Percentiles rank a stretch among this genome's conserved stretches.
Conservation (phyloP, 805 yeast species). For the Phaffomyces antillensis region DNA sequence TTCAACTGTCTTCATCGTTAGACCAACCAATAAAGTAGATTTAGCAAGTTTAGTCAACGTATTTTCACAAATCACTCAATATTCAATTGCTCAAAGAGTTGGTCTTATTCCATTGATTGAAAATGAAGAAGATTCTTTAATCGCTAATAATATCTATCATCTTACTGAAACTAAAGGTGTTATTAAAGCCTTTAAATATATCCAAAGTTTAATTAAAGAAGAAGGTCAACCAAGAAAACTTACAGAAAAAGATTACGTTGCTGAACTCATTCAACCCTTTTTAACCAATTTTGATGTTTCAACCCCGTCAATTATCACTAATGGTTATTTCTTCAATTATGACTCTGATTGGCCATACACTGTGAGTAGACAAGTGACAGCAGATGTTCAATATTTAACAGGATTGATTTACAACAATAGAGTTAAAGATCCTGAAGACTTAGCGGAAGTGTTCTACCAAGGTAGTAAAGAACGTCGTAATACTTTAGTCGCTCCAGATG, state of each 20-base stretch:
- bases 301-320: slow-evolving; percentile 51
- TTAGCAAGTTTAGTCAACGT: slow-evolving; percentile 43
- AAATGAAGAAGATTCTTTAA: slow-evolving; percentile 13
- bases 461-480: slow-evolving; percentile 40
- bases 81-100: slow-evolving; percentile 67
- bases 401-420: slow-evolving; percentile 20
- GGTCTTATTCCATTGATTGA: slow-evolving; percentile 66
- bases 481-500: slow-evolving; percentile 43
- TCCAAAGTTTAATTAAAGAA: slow-evolving; percentile 13
- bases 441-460: slow-evolving; percentile 35
- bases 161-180: slow-evolving; percentile 10
- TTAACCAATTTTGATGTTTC: slow-evolving; percentile 32
- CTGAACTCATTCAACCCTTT: slow-evolving; percentile 22
- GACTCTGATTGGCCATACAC: slow-evolving; percentile 48
- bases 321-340: slow-evolving; percentile 62
- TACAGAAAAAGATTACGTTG: slow-evolving; percentile 14
- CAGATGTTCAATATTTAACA: slow-evolving; percentile 37
- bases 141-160: slow-evolving; percentile 17
- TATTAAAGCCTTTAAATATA: slow-evolving; percentile 9
- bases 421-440: slow-evolving; percentile 20
- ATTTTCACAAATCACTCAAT: slow-evolving; percentile 41
- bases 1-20: slow-evolving; percentile 62
- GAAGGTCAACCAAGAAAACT: slow-evolving; percentile 3
- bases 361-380: slow-evolving; percentile 43
- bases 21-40: slow-evolving; percentile 47